These are phyloP conservation scores for Mycena floridula DNA, from an alignment of 768 basidiomycete genomes.

Conservation along the genomic window DNA sequence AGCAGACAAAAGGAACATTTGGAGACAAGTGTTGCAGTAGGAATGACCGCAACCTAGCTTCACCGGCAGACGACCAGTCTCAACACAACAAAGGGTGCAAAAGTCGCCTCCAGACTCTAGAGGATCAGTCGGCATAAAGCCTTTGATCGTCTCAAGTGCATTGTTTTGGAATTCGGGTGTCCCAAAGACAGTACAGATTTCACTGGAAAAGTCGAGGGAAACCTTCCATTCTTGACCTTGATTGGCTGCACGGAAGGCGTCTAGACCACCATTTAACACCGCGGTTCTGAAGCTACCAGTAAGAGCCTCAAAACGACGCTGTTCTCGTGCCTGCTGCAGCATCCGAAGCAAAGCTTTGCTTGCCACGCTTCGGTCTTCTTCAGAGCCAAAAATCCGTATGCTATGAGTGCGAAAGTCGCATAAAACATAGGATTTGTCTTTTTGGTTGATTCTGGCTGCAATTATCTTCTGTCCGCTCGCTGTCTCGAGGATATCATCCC, in stretches of 20 bases:
- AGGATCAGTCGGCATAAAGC: conserved; percentile 11
- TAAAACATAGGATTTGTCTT: conserved; percentile 28
- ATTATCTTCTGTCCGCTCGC: conserved; percentile 30
- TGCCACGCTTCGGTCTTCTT: conserved; percentile 22
- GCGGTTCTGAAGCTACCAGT: conserved; percentile 24
- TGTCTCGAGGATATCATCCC: conserved; percentile 45
- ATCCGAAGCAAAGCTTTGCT: conserved; percentile 25
- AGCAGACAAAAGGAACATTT: conserved; percentile 31
- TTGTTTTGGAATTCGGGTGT: conserved; percentile 20
- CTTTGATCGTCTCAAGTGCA: conserved; percentile 13
- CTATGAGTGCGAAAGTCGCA: conserved; percentile 31
- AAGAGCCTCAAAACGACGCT: conserved; percentile 29
- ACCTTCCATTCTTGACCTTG: not conserved
- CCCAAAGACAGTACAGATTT: conserved; percentile 35
- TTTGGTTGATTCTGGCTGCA: conserved; percentile 28
- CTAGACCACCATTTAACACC: conserved; percentile 34
- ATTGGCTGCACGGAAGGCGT: conserved; percentile 23
- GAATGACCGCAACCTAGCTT: conserved; percentile 41
- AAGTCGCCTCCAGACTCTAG: conserved; percentile 1
- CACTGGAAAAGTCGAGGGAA: conserved; percentile 19
- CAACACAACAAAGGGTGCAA: conserved; percentile 37
- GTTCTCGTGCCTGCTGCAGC: conserved; percentile 31
- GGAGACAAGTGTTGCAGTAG: conserved; percentile 47
- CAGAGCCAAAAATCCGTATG: conserved; percentile 35
- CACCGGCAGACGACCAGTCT: conserved; percentile 12